These are phyloP conservation scores for Cryptococcus amylolentus DNA, from an alignment of 1,284 basidiomycete species.

Conservation along the genomic window DNA sequence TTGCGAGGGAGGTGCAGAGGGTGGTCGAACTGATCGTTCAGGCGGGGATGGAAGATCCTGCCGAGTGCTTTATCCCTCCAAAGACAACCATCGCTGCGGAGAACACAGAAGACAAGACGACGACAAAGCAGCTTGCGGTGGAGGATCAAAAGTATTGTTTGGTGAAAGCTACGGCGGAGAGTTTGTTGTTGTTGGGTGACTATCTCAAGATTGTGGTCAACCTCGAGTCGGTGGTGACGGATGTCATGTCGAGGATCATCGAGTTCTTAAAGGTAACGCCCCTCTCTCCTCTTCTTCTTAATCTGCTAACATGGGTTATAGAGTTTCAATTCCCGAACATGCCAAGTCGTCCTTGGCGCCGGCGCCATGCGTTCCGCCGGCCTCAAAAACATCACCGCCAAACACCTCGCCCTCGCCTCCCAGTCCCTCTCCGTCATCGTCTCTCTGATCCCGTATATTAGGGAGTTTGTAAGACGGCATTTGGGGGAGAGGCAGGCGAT, in stretches of 20 bases:
- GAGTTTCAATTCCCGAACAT: constrained; percentile 96
- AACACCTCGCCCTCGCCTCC: constrained; percentile 92
- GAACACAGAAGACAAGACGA: constrained; percentile 7
- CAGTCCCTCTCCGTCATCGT: constrained; percentile 93
- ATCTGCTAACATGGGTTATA: constrained; percentile 9
- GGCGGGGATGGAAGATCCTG: constrained; percentile 75
- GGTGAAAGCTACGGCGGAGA: constrained; percentile 79
- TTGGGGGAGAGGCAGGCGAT: constrained; percentile 89
- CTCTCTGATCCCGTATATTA: constrained; percentile 91
- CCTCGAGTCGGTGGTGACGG: constrained; percentile 81
- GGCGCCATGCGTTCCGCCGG: constrained; percentile 98
- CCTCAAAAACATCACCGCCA: constrained; percentile 96
- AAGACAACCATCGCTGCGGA: constrained; percentile 1
- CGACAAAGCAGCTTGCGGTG: constrained; percentile 67
- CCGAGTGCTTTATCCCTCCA: constrained; percentile 58
- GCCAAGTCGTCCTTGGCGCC: constrained; percentile 95
- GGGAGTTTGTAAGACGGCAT: constrained; percentile 89
- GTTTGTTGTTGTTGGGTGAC: constrained; percentile 72
- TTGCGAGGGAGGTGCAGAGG: constrained; percentile 63
- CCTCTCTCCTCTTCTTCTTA: background rate
- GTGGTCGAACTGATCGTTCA: constrained; percentile 72
- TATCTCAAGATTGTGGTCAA: constrained; percentile 88
- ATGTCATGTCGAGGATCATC: constrained; percentile 87
- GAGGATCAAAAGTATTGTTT: constrained; percentile 80
- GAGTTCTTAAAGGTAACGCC: constrained; percentile 76